These are phyloP conservation scores for Gracilaria vermiculophylla DNA, from an alignment of 23 red algal genomes.

Conservation along the genomic window DNA sequence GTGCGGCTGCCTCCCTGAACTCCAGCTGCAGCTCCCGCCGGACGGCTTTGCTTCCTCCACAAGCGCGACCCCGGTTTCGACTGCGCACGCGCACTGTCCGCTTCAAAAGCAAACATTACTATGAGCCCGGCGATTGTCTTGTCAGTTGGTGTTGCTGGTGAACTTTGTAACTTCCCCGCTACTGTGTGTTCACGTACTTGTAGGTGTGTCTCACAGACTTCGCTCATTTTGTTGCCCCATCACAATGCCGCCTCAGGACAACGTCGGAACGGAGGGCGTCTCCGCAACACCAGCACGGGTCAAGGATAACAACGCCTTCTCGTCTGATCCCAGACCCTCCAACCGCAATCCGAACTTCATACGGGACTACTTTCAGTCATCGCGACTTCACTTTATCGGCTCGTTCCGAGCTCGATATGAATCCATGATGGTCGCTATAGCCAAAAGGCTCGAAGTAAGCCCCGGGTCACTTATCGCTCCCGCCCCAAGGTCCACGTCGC, in stretches of 20 bases:
- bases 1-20: too few species aligned
- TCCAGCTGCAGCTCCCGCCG: too few species aligned
- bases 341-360: slow-evolving; percentile 96
- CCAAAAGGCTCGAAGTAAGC: slow-evolving; percentile 29
- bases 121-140: too few species aligned
- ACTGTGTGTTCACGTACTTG: too few species aligned
- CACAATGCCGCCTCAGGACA: not conserved
- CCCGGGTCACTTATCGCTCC: slow-evolving; percentile 5
- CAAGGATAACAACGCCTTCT: not conserved
- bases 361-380: slow-evolving; percentile 88
- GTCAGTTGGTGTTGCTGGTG: too few species aligned
- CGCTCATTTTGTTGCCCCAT: not conserved
- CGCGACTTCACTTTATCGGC: slow-evolving; percentile 98
- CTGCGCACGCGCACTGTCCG: too few species aligned
- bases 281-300: not conserved
- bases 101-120: too few species aligned
- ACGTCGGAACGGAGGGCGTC: not conserved
- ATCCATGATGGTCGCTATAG: slow-evolving; percentile 72
- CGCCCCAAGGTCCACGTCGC: not conserved
- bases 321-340: slow-evolving; percentile 59
- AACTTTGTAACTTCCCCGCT: too few species aligned
- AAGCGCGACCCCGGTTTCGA: too few species aligned
- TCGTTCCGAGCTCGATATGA: slow-evolving; percentile 95
- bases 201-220: too few species aligned
- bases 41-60: too few species aligned